Evolutionary conservation across 2,329 filamentous ascomycete species (phyloP).

Genomic region (Penicillium fuscoglaucum): DNA sequence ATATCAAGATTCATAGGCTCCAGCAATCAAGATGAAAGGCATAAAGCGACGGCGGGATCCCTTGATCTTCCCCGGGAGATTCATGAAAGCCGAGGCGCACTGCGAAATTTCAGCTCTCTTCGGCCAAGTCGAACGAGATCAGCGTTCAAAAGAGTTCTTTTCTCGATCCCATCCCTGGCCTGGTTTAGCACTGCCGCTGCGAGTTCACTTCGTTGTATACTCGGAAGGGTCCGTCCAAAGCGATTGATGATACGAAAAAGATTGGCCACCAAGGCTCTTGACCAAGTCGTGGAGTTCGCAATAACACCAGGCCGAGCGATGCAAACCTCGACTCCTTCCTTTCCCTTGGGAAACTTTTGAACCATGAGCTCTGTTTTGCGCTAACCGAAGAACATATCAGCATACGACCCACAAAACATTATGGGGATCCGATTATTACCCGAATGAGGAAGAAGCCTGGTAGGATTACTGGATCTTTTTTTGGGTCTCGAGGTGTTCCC

Average conservation of each 20-base stretch:
- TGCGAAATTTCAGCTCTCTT: not conserved
- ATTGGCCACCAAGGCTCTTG: slow-evolving; percentile 1
- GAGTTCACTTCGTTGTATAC: slow-evolving; percentile 6
- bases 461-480: slow-evolving; percentile 37
- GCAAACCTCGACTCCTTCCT: slow-evolving; percentile 3
- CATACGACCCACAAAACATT: not conserved
- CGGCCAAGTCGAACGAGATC: slow-evolving; percentile 13
- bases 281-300: slow-evolving; percentile 5
- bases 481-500: slow-evolving; percentile 47
- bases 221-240: slow-evolving; percentile 7
- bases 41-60: not conserved
- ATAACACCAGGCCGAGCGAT: slow-evolving; percentile 14
- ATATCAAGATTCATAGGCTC: too few species aligned
- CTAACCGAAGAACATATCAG: not conserved
- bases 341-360: slow-evolving; percentile 1
- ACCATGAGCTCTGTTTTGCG: slow-evolving; percentile 15
- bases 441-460: slow-evolving; percentile 16
- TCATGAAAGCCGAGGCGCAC: not conserved
- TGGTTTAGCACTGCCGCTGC: slow-evolving; percentile 11
- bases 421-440: not conserved
- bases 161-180: slow-evolving; percentile 9
- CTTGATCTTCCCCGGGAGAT: not conserved
- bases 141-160: slow-evolving; percentile 19
- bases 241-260: not conserved
- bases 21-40: not conserved